Conservation (phyloP, 306 rosid genomes). For the Fagus crenata region DNA sequence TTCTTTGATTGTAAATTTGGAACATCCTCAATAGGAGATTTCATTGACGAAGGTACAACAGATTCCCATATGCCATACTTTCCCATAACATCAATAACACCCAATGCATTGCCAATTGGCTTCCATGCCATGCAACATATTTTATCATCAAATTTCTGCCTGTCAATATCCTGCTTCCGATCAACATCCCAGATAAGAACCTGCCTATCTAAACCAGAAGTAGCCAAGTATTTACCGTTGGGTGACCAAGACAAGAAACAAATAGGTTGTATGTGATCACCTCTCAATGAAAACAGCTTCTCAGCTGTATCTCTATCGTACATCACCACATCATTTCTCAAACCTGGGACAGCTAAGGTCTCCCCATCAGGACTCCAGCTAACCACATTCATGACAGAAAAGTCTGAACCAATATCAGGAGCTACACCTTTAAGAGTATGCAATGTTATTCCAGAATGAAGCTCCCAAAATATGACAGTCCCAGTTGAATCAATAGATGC, state of each 20-base stretch:
- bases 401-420: constrained; percentile 66
- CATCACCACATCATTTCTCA: constrained; percentile 84
- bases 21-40: constrained; percentile 84
- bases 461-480: constrained; percentile 81
- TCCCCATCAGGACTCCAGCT: constrained; percentile 98
- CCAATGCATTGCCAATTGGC: constrained; percentile 76
- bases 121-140: constrained; percentile 87
- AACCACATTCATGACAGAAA: constrained; percentile 64
- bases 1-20: constrained; percentile 55
- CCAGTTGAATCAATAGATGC: constrained; percentile 87
- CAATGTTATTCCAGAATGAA: constrained; percentile 60
- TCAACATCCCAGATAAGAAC: constrained; percentile 88
- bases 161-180: constrained; percentile 80
- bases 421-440: constrained; percentile 82
- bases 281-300: constrained; percentile 73
- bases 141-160: constrained; percentile 85
- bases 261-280: constrained; percentile 73
- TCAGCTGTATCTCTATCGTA: constrained; percentile 96
- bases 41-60: constrained; percentile 87
- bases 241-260: constrained; percentile 97
- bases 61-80: constrained; percentile 93
- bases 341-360: constrained; percentile 78
- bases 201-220: constrained; percentile 84
- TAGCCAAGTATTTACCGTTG: constrained; percentile 87
- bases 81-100: constrained; percentile 82